These are phyloP conservation scores for Carex kokanica DNA, from an alignment of 176 grass and related monocot species.

Conservation along the genomic window DNA sequence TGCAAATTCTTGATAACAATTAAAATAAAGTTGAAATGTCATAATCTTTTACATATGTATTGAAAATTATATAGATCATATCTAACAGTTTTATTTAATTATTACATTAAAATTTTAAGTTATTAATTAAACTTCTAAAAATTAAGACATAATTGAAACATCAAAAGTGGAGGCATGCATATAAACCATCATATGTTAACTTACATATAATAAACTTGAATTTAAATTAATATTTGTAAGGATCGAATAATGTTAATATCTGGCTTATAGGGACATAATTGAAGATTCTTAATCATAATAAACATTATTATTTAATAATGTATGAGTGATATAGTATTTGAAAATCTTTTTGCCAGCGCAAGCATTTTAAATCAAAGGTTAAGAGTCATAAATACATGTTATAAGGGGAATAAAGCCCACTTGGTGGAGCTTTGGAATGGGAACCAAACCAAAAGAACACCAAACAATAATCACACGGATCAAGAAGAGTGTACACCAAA, in stretches of 20 bases:
- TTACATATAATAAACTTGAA: too few species aligned
- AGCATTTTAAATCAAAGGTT: slow-evolving; percentile 16
- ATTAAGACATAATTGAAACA: too few species aligned
- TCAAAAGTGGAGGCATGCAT: too few species aligned
- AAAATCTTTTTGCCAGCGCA: not conserved
- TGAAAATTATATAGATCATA: too few species aligned
- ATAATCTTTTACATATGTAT: too few species aligned
- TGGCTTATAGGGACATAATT: not conserved
- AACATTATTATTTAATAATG: not conserved
- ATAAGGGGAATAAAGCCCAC: slow-evolving; percentile 10
- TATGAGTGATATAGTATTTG: not conserved
- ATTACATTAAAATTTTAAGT: not conserved
- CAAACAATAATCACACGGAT: slow-evolving; percentile 6
- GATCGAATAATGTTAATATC: not conserved
- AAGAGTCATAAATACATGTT: slow-evolving; percentile 14
- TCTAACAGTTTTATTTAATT: too few species aligned
- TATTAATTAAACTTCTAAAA: not conserved
- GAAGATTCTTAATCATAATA: not conserved
- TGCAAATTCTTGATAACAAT: too few species aligned
- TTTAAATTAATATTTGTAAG: too few species aligned
- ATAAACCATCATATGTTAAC: too few species aligned
- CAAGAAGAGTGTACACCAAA: not conserved
- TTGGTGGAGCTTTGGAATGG: slow-evolving; percentile 26
- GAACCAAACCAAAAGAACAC: slow-evolving; percentile 25
- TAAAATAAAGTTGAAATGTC: too few species aligned